A percentile compares a stretch with the other conserved stretches of the same genome.
These are phyloP conservation scores for Leptodontidium sp. DNA, from an alignment of 2,329 filamentous ascomycete genomes.

Conservation along the genomic window DNA sequence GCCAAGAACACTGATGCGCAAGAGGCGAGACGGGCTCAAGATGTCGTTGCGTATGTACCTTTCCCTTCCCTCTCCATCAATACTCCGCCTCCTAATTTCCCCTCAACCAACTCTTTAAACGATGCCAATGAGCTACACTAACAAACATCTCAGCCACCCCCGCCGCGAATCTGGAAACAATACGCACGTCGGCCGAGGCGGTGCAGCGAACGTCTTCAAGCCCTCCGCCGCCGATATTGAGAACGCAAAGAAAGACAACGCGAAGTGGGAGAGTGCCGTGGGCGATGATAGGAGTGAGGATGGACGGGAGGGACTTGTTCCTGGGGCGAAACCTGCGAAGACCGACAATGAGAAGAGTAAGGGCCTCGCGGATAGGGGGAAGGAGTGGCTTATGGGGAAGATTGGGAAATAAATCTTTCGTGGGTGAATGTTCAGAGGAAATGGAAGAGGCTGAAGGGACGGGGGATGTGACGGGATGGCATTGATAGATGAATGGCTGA, in stretches of 20 bases:
- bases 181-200: conserved; percentile 76
- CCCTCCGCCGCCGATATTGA: conserved; percentile 48
- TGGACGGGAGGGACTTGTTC: conserved; percentile 4
- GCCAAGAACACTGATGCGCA: conserved; percentile 73
- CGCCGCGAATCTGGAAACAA: conserved; percentile 65
- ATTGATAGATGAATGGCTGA: background rate
- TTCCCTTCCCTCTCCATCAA: background rate
- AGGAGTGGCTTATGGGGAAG: conserved; percentile 56
- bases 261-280: conserved; percentile 41
- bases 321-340: background rate
- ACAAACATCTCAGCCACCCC: conserved; percentile 29
- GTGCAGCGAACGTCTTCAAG: conserved; percentile 75
- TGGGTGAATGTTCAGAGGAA: background rate
- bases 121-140: background rate
- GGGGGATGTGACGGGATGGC: background rate
- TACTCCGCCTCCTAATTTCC: background rate
- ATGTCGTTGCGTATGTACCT: conserved; percentile 71
- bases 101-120: background rate
- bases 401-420: conserved; percentile 41
- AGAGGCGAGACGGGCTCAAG: conserved; percentile 81
- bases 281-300: conserved; percentile 36
- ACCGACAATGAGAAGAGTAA: conserved; percentile 38
- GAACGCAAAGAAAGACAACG: conserved; percentile 45
- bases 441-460: background rate
- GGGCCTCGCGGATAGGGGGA: conserved; percentile 60